Conservation (phyloP, 2,329 filamentous ascomycete genomes). For the Dothideomycetidae sp. region DNA sequence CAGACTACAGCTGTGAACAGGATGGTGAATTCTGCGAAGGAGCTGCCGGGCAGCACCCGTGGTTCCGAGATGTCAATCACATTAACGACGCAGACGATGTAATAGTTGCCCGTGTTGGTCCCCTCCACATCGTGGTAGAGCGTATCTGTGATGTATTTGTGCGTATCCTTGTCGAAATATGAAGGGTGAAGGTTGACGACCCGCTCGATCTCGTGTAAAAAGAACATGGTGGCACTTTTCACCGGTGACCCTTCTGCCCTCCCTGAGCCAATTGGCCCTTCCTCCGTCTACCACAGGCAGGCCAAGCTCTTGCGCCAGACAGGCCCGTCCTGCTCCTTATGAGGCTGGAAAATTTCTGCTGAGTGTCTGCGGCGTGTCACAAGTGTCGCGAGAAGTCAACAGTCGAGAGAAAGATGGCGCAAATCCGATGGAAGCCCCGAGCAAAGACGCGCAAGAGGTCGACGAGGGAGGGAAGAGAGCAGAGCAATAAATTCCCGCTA, state of each 20-base stretch:
- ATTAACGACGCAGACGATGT: slow-evolving; percentile 96
- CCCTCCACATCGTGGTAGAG: slow-evolving; percentile 89
- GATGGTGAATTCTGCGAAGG: slow-evolving; percentile 86
- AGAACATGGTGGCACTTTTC: slow-evolving; percentile 90
- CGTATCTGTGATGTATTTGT: slow-evolving; percentile 77
- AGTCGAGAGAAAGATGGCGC: no score
- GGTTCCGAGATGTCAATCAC: slow-evolving; percentile 80
- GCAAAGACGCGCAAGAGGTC: not conserved
- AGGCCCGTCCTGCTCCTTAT: no score
- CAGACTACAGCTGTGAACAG: slow-evolving; percentile 92
- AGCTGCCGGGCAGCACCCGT: slow-evolving; percentile 79
- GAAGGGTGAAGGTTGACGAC: slow-evolving; percentile 91
- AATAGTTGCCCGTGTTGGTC: slow-evolving; percentile 88
- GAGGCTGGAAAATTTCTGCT: no score
- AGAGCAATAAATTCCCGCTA: no score
- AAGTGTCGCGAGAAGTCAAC: no score
- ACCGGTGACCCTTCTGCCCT: no score
- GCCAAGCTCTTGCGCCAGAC: no score
- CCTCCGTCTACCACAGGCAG: no score
- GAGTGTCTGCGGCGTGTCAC: no score
- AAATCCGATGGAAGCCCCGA: not conserved
- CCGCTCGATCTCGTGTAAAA: slow-evolving; percentile 92
- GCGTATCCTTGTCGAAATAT: slow-evolving; percentile 89
- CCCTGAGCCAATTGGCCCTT: no score
- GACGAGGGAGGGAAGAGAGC: not conserved